Evolutionary conservation across 495 filamentous ascomycete genomes (phyloP), one percentile per base, ranked within the genome.

Genomic region (Penicillium lagena): DNA sequence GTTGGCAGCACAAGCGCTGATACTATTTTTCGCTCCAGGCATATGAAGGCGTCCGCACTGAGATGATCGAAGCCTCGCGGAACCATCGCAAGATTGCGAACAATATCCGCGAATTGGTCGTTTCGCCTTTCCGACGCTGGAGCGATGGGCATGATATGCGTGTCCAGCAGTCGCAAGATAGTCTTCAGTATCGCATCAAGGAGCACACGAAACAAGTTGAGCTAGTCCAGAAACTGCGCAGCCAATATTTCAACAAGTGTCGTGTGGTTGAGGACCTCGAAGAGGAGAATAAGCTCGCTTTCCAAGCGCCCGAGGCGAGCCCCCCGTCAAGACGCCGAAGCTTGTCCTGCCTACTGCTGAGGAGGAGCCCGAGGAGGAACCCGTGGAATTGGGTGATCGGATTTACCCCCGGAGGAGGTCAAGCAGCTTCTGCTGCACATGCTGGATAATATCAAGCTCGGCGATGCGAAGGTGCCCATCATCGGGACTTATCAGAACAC

Each of bases 231-330:
- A 96, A 97, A 68, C 76, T 96, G 47, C 81, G 94, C 35, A 96
- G 90, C 57, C 80, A 85, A 50, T 99, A 99, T 66, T 99, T 95
- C 78, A 97, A 96, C 72, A 97, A 96, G 67, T 99, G 93, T 57
- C 86, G 93, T 37, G 77, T 95, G 35, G 83, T 96, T 7, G 93
- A 99, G 63, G 93, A 99, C 58, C 65, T 96, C 42, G 94, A 97
- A 55, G 93, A 99, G 66, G 93, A 99, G 75, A 95, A 96, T 59
- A 96, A 97, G 66, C 79, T 99, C 10, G 90, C 89, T 29, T 96
- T 97, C 62, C 89, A 96, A 58, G 88, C 87, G 48, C 89, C 90
- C 2, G 81, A 85, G 29, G 55, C 55, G 4, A 80, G 76, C 51
- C 77, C 76, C 8, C 72, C 72, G 48, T 50, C 37, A 64, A 68